phyloP scores from a whole-genome alignment of 768 basidiomycete genomes.

The Leccinum broughii region DNA sequence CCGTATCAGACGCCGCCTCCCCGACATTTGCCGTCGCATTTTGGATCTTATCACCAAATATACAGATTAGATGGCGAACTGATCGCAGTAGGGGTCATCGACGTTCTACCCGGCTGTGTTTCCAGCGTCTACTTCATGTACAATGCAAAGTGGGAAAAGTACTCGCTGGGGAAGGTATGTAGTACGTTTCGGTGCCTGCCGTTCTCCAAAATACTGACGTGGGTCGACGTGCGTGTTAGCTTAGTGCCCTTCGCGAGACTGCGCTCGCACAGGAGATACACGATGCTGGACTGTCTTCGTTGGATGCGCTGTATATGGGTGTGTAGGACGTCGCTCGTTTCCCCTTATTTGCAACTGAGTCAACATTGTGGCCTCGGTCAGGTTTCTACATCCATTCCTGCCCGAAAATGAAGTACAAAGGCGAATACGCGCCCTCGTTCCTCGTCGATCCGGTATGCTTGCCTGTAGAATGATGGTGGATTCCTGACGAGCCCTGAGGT shows the following conservation, averaged over 20 bases:
- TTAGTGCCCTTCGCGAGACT: slow-evolving; percentile 83
- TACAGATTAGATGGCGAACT: slow-evolving; percentile 81
- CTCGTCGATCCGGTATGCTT: slow-evolving; percentile 77
- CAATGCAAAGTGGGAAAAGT: slow-evolving; percentile 63
- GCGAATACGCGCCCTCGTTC: slow-evolving; percentile 86
- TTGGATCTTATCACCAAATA: slow-evolving; percentile 92
- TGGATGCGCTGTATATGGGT: slow-evolving; percentile 90
- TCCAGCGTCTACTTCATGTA: slow-evolving; percentile 92
- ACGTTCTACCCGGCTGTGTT: slow-evolving; percentile 85
- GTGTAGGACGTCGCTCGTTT: slow-evolving; percentile 15
- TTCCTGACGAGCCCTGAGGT: slow-evolving; percentile 6
- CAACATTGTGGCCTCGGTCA: slow-evolving; percentile 29
- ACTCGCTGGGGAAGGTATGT: slow-evolving; percentile 75
- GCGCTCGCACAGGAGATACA: slow-evolving; percentile 75
- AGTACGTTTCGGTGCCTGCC: background rate
- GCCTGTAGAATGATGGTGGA: background rate
- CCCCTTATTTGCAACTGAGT: background rate
- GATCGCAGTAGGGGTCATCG: slow-evolving; percentile 85
- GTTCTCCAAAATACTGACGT: background rate
- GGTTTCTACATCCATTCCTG: slow-evolving; percentile 94
- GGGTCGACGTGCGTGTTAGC: slow-evolving; percentile 38
- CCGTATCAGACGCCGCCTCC: slow-evolving; percentile 52
- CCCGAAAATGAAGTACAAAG: slow-evolving; percentile 95
- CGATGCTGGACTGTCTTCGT: slow-evolving; percentile 58
- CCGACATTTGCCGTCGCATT: slow-evolving; percentile 64